Conservation (phyloP, 768 basidiomycete species). For the Jaapia argillacea region DNA sequence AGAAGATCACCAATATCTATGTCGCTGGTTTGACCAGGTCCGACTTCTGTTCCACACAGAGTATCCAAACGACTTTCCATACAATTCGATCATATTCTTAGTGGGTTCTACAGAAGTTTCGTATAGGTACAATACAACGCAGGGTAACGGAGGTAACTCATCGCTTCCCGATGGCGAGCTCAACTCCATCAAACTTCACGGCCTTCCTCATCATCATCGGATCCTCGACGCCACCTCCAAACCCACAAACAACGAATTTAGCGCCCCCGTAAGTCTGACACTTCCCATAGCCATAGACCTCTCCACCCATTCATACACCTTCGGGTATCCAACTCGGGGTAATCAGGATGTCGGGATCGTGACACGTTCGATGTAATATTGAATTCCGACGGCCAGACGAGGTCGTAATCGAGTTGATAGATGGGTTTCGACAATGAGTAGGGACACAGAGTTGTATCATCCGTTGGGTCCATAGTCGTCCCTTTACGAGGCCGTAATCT, state of each 20-base stretch:
- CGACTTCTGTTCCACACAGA: too few relatives aligned
- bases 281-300: conserved; percentile 77
- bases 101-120: background rate
- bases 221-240: conserved; percentile 7
- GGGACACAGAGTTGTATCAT: conserved; percentile 61
- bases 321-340: conserved; percentile 67
- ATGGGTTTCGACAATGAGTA: conserved; percentile 68
- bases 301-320: conserved; percentile 69
- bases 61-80: too few relatives aligned
- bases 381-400: conserved; percentile 71
- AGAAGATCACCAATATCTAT: too few relatives aligned
- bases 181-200: background rate
- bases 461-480: conserved; percentile 19
- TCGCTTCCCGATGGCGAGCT: background rate
- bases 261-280: conserved; percentile 68
- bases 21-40: too few relatives aligned
- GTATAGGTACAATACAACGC: background rate
- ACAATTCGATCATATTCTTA: too few relatives aligned
- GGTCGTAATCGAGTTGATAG: conserved; percentile 67
- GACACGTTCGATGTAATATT: conserved; percentile 30
- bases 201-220: background rate
- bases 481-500: background rate
- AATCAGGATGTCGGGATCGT: conserved; percentile 13
- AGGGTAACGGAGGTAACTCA: background rate
- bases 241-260: conserved; percentile 66